Percentiles rank a stretch among this genome's conserved stretches.
Evolutionary conservation across 805 yeast species (phyloP).

Genomic region (Starmera caribaea): DNA sequence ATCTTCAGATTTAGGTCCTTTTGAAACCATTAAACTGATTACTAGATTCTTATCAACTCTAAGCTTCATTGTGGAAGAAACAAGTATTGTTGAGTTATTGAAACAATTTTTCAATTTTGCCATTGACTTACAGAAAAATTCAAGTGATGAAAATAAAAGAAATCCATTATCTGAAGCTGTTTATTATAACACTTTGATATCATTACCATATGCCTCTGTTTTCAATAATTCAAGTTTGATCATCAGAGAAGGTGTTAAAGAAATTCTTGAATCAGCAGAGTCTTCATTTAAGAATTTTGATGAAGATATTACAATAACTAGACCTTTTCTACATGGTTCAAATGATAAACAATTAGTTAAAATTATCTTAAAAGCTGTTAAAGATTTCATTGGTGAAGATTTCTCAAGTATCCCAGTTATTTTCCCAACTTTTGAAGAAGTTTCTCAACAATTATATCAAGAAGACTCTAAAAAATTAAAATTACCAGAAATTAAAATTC

Average conservation of each 20-base stretch:
- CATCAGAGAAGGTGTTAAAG: slow-evolving; percentile 26
- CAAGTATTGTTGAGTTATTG: slow-evolving; percentile 38
- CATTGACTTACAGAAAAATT: slow-evolving; percentile 37
- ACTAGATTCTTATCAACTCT: slow-evolving; percentile 63
- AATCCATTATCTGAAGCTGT: slow-evolving; percentile 59
- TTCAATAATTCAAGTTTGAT: slow-evolving; percentile 26
- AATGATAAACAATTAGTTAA: slow-evolving; percentile 37
- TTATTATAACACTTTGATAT: slow-evolving; percentile 48
- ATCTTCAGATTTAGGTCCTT: slow-evolving; percentile 40
- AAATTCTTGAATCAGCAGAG: slow-evolving; percentile 37
- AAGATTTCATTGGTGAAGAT: slow-evolving; percentile 25
- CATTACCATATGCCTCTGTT: slow-evolving; percentile 55
- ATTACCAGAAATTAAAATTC: slow-evolving; percentile 21
- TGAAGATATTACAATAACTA: slow-evolving; percentile 14
- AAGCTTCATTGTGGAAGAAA: slow-evolving; percentile 48
- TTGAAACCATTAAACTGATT: slow-evolving; percentile 62
- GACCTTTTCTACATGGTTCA: slow-evolving; percentile 16
- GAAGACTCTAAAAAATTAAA: slow-evolving; percentile 4
- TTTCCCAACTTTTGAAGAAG: slow-evolving; percentile 27
- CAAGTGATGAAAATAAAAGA: slow-evolving; percentile 26
- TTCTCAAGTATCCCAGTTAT: slow-evolving; percentile 30
- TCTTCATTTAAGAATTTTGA: slow-evolving; percentile 21
- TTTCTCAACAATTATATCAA: slow-evolving; percentile 5
- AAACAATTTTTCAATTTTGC: slow-evolving; percentile 45
- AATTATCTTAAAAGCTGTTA: slow-evolving; percentile 43